These are phyloP conservation scores for Aspergillus incahuasiensis DNA, from an alignment of 495 filamentous ascomycete species.

Conservation along the genomic window DNA sequence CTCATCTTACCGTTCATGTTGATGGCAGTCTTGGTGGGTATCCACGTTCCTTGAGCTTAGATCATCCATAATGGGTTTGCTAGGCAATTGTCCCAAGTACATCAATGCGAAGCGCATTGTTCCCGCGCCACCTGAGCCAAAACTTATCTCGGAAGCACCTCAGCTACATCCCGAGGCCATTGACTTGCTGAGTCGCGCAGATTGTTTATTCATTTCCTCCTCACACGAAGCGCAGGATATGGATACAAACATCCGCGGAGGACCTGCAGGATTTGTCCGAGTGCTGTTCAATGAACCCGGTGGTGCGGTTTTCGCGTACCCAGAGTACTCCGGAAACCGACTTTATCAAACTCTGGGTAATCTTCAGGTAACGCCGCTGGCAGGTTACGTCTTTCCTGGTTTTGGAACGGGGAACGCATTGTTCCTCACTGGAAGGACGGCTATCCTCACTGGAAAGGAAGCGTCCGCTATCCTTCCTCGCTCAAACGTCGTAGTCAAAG, in stretches of 20 bases:
- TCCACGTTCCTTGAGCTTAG: background rate
- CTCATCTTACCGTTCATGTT: slow-evolving; percentile 56
- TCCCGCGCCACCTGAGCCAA: slow-evolving; percentile 48
- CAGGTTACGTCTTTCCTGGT: slow-evolving; percentile 65
- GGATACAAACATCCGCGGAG: slow-evolving; percentile 83
- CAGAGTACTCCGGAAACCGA: slow-evolving; percentile 77
- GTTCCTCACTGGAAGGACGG: slow-evolving; percentile 62
- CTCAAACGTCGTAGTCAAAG: slow-evolving; percentile 65
- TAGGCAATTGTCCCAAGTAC: slow-evolving; percentile 78
- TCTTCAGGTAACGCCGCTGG: slow-evolving; percentile 55
- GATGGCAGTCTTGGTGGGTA: slow-evolving; percentile 60
- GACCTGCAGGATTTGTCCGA: slow-evolving; percentile 67
- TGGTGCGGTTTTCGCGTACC: slow-evolving; percentile 58
- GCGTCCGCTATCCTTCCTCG: slow-evolving; percentile 58
- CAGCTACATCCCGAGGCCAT: slow-evolving; percentile 46
- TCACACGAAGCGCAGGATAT: slow-evolving; percentile 58
- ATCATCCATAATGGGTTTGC: slow-evolving; percentile 8
- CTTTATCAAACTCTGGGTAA: slow-evolving; percentile 81
- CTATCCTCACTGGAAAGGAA: slow-evolving; percentile 58
- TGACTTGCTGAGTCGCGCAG: slow-evolving; percentile 57
- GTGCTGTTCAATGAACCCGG: slow-evolving; percentile 46
- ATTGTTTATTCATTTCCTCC: slow-evolving; percentile 72
- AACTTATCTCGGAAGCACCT: slow-evolving; percentile 43
- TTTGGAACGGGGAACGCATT: slow-evolving; percentile 66
- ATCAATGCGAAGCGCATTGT: slow-evolving; percentile 65